These are phyloP conservation scores for Lasiodiplodia sp. DNA, from an alignment of 2,329 filamentous ascomycete species.

Conservation along the genomic window DNA sequence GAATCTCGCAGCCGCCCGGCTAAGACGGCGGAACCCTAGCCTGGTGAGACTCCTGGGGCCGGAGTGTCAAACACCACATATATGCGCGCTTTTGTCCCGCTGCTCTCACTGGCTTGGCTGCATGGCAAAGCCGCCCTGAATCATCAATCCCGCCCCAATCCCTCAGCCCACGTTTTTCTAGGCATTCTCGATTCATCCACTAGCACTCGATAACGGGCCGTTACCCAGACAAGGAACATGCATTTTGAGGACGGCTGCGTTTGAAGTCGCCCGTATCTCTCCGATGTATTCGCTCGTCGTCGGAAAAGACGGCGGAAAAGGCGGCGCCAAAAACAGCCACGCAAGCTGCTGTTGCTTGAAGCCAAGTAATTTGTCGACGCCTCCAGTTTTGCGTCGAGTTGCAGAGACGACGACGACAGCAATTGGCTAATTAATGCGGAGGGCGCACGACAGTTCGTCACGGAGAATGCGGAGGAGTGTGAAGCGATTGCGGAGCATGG, in stretches of 20 bases:
- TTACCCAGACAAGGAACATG: not conserved
- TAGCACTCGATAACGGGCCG: not conserved
- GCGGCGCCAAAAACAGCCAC: not conserved
- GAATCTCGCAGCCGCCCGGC: constrained; percentile 1
- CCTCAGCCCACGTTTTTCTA: constrained; percentile 10
- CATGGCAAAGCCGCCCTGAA: constrained; percentile 12
- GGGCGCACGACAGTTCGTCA: not conserved
- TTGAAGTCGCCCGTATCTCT: not conserved
- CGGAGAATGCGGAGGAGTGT: constrained; percentile 10
- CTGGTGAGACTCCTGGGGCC: constrained; percentile 16
- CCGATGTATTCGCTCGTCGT: not conserved
- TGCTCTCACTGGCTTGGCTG: constrained; percentile 4
- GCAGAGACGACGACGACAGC: not conserved
- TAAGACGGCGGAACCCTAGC: constrained; percentile 3
- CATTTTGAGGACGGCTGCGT: constrained; percentile 13
- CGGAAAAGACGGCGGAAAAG: not conserved
- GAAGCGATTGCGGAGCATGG: not conserved
- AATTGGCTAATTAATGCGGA: not conserved
- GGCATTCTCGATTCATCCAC: not conserved
- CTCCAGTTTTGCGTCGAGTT: constrained; percentile 7
- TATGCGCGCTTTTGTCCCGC: constrained; percentile 3
- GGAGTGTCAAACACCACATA: constrained; percentile 17
- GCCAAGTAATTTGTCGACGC: not conserved
- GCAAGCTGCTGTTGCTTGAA: not conserved
- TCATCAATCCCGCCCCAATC: not conserved